phyloP scores from a whole-genome alignment of 495 filamentous ascomycete species.

The Xylaria longipes region DNA sequence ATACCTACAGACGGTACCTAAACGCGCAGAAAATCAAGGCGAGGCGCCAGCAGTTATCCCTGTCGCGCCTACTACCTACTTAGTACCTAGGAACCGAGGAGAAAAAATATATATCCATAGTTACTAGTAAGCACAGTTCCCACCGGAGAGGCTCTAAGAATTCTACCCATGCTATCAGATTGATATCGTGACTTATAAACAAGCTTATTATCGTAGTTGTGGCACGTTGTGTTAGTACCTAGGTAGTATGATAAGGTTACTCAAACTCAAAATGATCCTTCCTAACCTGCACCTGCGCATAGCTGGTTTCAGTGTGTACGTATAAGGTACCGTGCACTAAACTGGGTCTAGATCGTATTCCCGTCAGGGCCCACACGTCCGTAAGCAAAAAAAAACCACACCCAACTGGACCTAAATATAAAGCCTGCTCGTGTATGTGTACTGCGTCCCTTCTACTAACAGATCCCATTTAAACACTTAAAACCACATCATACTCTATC shows the following conservation, averaged over 20 bases:
- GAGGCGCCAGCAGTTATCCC: not conserved
- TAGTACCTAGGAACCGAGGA: too few species aligned
- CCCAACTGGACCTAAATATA: not conserved
- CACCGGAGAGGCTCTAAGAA: not conserved
- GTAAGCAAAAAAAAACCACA: not conserved
- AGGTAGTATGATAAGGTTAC: not conserved
- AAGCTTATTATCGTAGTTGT: not conserved
- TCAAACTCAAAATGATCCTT: not conserved
- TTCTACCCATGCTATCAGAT: not conserved
- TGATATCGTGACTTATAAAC: not conserved
- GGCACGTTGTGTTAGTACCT: not conserved
- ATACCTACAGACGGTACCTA: not conserved
- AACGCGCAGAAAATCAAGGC: slow-evolving; percentile 5
- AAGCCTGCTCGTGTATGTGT: not conserved
- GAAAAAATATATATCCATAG: too few species aligned
- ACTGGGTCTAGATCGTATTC: slow-evolving; percentile 13
- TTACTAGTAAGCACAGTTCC: not conserved
- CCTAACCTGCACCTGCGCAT: too few species aligned
- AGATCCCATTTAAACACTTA: not conserved
- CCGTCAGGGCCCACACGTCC: slow-evolving; percentile 1
- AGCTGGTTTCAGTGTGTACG: not conserved
- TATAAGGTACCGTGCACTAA: not conserved
- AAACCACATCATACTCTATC: not conserved
- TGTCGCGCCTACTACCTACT: not conserved
- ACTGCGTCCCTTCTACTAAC: not conserved